Evolutionary conservation across 306 rosid species (phyloP), one percentile per base, ranked within the genome.

Genomic region (Acacia melanoxylon): DNA sequence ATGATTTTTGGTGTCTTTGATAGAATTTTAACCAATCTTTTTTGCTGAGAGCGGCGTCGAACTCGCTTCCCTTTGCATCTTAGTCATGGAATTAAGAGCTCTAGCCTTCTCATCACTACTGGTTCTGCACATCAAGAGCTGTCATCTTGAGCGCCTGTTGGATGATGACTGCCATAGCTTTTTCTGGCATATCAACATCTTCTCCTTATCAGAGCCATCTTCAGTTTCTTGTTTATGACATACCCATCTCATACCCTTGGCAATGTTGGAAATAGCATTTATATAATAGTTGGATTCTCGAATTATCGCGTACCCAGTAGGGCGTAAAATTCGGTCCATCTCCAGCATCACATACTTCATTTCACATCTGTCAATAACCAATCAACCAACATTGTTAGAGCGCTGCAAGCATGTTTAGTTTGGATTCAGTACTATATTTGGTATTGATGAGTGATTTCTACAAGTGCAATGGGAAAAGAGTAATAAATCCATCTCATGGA

Each of bases 251-350:
- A 94, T 89, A 22, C 89, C 94, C 83, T 94, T 91, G 22, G 94
- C 94, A 68, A 92, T 76, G 14, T 88, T 58, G 5, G 94, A 88
- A 65, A 96, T 75, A 48, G 97, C 94, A 69, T 96, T 97, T 33
- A 80, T 92, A 22, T 86, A 96, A 86, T 93, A 91, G 83, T 86
- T 87, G 2, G 97, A 89, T 81, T 96, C 99, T 49, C 99, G 85
- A 45, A 96, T 87, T 62, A 96, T 84, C 14, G 89, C 93, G 13
- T 90, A 86, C 16, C 98, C 98, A 2, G 78, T 86, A 13, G 99
- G 98, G 40, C 99, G 87, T 41, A 96, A 83, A 74, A 96, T 89
- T 59, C 99, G 82, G 90, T 96, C 99, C 99, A 96, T 96, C 86
- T 96, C 99, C 83, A 96, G 78, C 76, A 96, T 85, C 83, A 94